Conservation (phyloP, 2,329 filamentous ascomycete species). For the Chrysoporthe deuterocubensis region DNA sequence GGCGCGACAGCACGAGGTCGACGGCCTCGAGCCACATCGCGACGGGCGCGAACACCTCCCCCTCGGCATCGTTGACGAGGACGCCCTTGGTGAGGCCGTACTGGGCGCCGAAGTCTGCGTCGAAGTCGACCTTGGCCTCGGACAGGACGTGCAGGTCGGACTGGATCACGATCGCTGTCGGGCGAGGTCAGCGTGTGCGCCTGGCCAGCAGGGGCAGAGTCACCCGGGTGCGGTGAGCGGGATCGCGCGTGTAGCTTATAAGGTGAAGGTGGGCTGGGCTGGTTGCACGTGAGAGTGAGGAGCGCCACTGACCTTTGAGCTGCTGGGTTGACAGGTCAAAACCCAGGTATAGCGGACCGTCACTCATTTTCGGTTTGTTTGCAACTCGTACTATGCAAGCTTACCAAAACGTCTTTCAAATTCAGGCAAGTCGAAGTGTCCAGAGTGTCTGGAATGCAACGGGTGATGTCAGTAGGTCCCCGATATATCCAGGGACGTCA, state of each 20-base stretch:
- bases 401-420: neutral
- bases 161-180: slow-evolving; percentile 76
- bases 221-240: no score
- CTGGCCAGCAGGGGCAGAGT: neutral
- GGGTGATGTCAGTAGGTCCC: slow-evolving; percentile 10
- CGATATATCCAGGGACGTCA: neutral
- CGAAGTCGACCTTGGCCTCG: slow-evolving; percentile 93
- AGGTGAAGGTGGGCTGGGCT: neutral
- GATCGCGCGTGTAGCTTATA: no score
- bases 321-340: slow-evolving; percentile 98
- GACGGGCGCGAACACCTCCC: slow-evolving; percentile 91
- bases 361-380: slow-evolving; percentile 24
- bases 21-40: slow-evolving; percentile 94
- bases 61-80: slow-evolving; percentile 76
- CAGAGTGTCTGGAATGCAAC: neutral
- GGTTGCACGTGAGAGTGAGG: slow-evolving; percentile 24
- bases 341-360: slow-evolving; percentile 77
- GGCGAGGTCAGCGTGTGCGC: slow-evolving; percentile 8
- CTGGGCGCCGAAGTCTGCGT: slow-evolving; percentile 73
- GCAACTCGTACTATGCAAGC: neutral
- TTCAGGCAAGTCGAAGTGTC: neutral
- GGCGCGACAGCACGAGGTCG: slow-evolving; percentile 77
- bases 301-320: slow-evolving; percentile 71
- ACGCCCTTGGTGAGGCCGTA: slow-evolving; percentile 91
- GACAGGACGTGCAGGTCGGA: slow-evolving; percentile 80